These are phyloP conservation scores for Davidsoniella eucalypti DNA, from an alignment of 2,329 filamentous ascomycete species.

Conservation along the genomic window DNA sequence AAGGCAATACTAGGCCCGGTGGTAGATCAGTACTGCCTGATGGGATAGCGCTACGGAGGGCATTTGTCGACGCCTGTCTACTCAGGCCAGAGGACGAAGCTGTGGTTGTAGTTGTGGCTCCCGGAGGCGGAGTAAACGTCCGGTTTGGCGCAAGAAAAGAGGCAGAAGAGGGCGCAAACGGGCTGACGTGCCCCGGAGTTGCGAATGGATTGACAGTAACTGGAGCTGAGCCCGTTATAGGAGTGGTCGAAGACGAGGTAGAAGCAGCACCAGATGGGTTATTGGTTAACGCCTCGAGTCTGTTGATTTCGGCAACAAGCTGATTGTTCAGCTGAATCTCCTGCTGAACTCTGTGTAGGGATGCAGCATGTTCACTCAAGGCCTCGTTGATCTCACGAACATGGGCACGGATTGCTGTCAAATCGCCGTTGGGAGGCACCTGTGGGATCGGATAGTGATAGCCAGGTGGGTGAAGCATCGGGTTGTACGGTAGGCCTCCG, in stretches of 20 bases:
- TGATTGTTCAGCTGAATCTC: conserved; percentile 53
- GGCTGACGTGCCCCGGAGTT: conserved; percentile 12
- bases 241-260: conserved; percentile 24
- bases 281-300: conserved; percentile 17
- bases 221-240: background rate
- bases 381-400: conserved; percentile 15
- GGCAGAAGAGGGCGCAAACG: conserved; percentile 12
- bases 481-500: background rate
- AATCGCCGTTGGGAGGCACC: conserved; percentile 4
- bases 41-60: conserved; percentile 29
- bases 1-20: conserved; percentile 45
- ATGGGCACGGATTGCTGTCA: conserved; percentile 16
- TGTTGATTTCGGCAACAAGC: conserved; percentile 45
- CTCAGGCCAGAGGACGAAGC: conserved; percentile 5
- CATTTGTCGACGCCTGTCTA: conserved; percentile 7
- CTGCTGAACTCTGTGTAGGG: conserved; percentile 41
- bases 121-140: conserved; percentile 4
- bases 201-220: background rate
- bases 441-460: background rate
- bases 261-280: conserved; percentile 45
- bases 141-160: conserved; percentile 14
- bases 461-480: background rate
- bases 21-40: conserved; percentile 45
- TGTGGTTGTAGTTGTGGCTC: background rate
- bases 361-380: conserved; percentile 6